These are phyloP conservation scores for Candida michaelii DNA, from an alignment of 805 yeast species.

Conservation along the genomic window DNA sequence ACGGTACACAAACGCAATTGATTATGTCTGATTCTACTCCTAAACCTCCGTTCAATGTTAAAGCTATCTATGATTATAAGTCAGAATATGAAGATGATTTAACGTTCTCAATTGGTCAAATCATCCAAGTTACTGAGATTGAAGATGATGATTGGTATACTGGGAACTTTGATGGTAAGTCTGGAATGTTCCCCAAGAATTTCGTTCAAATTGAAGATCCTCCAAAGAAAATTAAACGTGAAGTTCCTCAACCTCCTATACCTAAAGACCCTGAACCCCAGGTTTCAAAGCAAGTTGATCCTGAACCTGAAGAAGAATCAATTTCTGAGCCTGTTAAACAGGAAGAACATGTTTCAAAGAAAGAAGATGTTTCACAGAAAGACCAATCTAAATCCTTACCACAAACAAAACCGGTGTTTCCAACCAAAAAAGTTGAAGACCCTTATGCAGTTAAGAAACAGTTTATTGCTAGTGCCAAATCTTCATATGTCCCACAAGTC, in stretches of 20 bases:
- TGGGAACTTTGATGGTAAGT: slow-evolving; percentile 62
- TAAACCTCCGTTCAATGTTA: slow-evolving; percentile 59
- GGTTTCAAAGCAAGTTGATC: slow-evolving; percentile 1
- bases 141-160: slow-evolving; percentile 93
- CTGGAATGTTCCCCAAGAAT: slow-evolving; percentile 86
- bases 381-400: neutral
- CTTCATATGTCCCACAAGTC: slow-evolving; percentile 56
- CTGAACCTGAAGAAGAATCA: slow-evolving; percentile 4
- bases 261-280: neutral
- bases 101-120: slow-evolving; percentile 63
- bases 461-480: slow-evolving; percentile 55
- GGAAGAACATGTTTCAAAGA: neutral
- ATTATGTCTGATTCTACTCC: slow-evolving; percentile 6
- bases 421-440: slow-evolving; percentile 37
- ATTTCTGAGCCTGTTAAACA: neutral
- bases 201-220: slow-evolving; percentile 51
- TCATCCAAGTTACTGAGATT: slow-evolving; percentile 69
- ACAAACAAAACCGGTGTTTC: slow-evolving; percentile 11
- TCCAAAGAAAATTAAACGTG: slow-evolving; percentile 8
- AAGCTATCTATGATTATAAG: slow-evolving; percentile 64
- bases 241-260: slow-evolving; percentile 10
- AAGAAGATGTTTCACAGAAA: neutral
- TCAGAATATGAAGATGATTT: slow-evolving; percentile 78
- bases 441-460: slow-evolving; percentile 54
- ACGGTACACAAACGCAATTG: neutral